Evolutionary conservation across 140 eudicot genomes (phyloP).

Genomic region (Oenanthe javanica): DNA sequence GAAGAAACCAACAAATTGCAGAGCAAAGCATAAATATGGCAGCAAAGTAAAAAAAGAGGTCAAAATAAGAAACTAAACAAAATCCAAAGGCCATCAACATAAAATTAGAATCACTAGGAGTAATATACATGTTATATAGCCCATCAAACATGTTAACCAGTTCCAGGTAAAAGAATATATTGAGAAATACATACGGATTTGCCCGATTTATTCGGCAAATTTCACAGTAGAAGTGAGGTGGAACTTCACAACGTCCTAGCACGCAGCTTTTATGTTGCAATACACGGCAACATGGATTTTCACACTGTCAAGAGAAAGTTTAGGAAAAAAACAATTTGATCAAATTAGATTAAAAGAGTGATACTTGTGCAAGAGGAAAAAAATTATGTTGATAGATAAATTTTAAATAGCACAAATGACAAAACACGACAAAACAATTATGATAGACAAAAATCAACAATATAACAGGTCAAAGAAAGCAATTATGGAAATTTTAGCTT

Average conservation of each 20-base stretch:
- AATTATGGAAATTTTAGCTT: neutral
- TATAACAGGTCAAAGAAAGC: neutral
- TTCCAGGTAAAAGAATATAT: neutral
- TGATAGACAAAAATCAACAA: neutral
- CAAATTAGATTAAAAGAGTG: neutral
- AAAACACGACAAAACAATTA: neutral
- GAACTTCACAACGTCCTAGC: slow-evolving; percentile 36
- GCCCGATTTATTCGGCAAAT: slow-evolving; percentile 64
- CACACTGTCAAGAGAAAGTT: slow-evolving; percentile 53
- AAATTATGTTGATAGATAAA: neutral
- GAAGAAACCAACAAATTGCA: too few relatives aligned
- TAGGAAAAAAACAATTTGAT: neutral
- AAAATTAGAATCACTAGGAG: neutral
- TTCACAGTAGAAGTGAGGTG: slow-evolving; percentile 70
- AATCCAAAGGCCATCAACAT: neutral
- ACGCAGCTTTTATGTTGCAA: slow-evolving; percentile 76
- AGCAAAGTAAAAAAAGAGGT: too few relatives aligned
- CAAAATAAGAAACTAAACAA: neutral
- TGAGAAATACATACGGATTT: slow-evolving; percentile 62
- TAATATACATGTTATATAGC: neutral
- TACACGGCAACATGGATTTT: slow-evolving; percentile 62
- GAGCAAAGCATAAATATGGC: too few relatives aligned
- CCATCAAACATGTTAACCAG: neutral
- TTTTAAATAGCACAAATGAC: neutral
- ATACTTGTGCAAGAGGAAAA: too few relatives aligned